phyloP scores from a whole-genome alignment of 78 protist genomes.

The Cavenderia fasciculata region DNA sequence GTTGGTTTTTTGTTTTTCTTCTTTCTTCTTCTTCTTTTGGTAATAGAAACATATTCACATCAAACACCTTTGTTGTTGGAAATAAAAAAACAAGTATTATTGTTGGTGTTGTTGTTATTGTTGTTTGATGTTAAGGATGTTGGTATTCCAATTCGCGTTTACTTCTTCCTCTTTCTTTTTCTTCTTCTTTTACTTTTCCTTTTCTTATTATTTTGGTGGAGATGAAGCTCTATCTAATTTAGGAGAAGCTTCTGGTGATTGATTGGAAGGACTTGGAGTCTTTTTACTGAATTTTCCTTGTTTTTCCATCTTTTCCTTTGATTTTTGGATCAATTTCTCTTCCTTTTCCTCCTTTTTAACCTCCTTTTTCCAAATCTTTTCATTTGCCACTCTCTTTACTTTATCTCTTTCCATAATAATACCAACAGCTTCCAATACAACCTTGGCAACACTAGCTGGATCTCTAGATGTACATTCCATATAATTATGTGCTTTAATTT shows the following conservation, averaged over 20 bases:
- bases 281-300: constrained; percentile 5
- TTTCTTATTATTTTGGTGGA: too few relatives aligned
- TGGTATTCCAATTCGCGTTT: too few relatives aligned
- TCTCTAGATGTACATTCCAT: constrained; percentile 84
- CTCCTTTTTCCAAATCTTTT: constrained; percentile 62
- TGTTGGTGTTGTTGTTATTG: too few relatives aligned
- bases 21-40: too few relatives aligned
- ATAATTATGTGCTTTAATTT: constrained; percentile 73
- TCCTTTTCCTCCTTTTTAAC: constrained; percentile 73
- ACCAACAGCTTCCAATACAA: constrained; percentile 74
- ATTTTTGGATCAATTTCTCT: constrained; percentile 25
- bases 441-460: constrained; percentile 66
- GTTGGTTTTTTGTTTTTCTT: too few relatives aligned
- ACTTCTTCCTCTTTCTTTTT: too few relatives aligned
- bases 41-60: too few relatives aligned
- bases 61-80: too few relatives aligned
- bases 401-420: constrained; percentile 78
- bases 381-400: constrained; percentile 52
- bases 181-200: too few relatives aligned
- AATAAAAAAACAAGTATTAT: too few relatives aligned
- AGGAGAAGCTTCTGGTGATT: constrained; percentile 19
- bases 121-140: too few relatives aligned
- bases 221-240: not conserved
- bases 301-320: constrained; percentile 41
- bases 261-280: constrained; percentile 6